These are phyloP conservation scores for Inga leiocalycina DNA, from an alignment of 306 rosid species.

Conservation along the genomic window DNA sequence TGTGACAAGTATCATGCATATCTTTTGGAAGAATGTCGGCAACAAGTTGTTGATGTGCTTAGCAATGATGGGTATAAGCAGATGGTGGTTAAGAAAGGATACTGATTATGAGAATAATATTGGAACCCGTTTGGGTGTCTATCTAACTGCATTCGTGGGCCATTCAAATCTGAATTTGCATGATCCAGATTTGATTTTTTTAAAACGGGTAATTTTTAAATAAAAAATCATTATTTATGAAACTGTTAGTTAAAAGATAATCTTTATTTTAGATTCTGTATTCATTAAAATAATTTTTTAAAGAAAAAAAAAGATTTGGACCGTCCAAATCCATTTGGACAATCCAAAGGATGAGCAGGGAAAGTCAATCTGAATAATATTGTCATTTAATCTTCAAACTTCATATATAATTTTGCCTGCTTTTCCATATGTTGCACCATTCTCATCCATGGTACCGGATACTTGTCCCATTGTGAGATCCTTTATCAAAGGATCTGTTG, in stretches of 20 bases:
- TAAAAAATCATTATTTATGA: no score
- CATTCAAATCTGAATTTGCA: no score
- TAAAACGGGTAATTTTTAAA: no score
- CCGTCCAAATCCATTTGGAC: no score
- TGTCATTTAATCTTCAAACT: slow-evolving; percentile 72
- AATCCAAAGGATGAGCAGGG: no score
- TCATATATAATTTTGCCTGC: slow-evolving; percentile 75
- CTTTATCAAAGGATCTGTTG: slow-evolving; percentile 85
- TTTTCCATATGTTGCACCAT: slow-evolving; percentile 82
- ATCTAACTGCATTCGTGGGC: no score
- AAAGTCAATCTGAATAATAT: background rate
- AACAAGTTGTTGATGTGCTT: slow-evolving; percentile 57
- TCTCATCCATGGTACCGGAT: slow-evolving; percentile 87
- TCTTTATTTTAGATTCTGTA: no score
- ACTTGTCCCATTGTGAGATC: slow-evolving; percentile 78
- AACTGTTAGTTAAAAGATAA: no score
- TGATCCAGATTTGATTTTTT: no score
- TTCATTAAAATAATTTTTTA: no score
- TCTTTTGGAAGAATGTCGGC: slow-evolving; percentile 72
- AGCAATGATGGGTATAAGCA: slow-evolving; percentile 73
- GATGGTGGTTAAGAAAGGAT: slow-evolving; percentile 80
- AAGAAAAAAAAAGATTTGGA: no score
- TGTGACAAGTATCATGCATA: slow-evolving; percentile 75
- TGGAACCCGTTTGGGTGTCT: background rate
- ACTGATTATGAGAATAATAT: slow-evolving; percentile 74